These are phyloP conservation scores for Clarkia xantiana DNA, from an alignment of 345 rosid genomes.

Conservation along the genomic window DNA sequence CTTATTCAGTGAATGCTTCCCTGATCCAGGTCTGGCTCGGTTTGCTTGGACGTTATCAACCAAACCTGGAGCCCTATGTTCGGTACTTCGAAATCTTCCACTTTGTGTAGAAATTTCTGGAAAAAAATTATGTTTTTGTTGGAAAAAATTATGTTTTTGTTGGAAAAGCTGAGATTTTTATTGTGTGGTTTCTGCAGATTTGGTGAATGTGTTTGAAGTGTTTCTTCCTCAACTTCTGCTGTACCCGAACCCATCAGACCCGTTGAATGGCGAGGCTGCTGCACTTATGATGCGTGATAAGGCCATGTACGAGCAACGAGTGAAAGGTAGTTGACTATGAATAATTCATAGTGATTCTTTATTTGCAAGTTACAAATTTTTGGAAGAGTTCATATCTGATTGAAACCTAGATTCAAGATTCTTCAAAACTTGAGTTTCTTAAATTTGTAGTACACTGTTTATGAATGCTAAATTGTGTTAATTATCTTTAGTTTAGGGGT, in stretches of 20 bases:
- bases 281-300: slow-evolving; percentile 92
- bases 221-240: slow-evolving; percentile 97
- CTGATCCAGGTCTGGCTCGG: slow-evolving; percentile 81
- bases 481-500: too few relatives aligned
- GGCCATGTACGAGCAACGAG: slow-evolving; percentile 59
- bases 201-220: slow-evolving; percentile 91
- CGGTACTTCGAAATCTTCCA: slow-evolving; percentile 30
- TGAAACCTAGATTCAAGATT: too few relatives aligned
- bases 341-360: too few relatives aligned
- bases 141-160: too few relatives aligned
- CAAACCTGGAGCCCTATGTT: slow-evolving; percentile 99
- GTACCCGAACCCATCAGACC: slow-evolving; percentile 94
- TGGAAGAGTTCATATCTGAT: too few relatives aligned
- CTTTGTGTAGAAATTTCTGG: too few relatives aligned
- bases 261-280: slow-evolving; percentile 96
- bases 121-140: too few relatives aligned
- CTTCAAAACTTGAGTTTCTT: too few relatives aligned
- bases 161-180: slow-evolving; percentile 3
- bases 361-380: too few relatives aligned
- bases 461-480: too few relatives aligned
- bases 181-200: slow-evolving; percentile 28
- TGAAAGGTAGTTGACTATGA: slow-evolving; percentile 49
- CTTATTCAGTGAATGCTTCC: neutral
- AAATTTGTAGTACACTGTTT: too few relatives aligned
- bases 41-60: slow-evolving; percentile 93